phyloP scores from a whole-genome alignment of 164 flowering plant genomes.

The Sedum album region DNA sequence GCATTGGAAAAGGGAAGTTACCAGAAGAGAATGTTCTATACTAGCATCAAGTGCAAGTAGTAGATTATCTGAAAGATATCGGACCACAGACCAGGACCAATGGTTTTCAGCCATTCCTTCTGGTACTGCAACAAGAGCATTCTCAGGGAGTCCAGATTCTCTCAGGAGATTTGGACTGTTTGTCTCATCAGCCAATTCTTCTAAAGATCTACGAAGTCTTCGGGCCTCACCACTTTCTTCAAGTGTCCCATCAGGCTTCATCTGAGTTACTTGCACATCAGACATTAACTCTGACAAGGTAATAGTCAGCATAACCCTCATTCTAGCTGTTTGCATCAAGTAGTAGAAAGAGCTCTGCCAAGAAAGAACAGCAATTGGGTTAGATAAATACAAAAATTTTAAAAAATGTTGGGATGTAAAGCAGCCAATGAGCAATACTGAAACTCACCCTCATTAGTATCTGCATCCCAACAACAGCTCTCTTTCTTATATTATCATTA shows the following conservation, averaged over 20 bases:
- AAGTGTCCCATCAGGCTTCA: slow-evolving; percentile 85
- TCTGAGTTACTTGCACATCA: slow-evolving; percentile 95
- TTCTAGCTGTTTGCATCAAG: slow-evolving; percentile 77
- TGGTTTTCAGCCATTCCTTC: slow-evolving; percentile 46
- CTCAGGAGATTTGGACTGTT: slow-evolving; percentile 37
- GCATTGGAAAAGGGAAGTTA: slow-evolving; percentile 20
- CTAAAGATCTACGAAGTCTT: slow-evolving; percentile 75
- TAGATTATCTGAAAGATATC: slow-evolving; percentile 66
- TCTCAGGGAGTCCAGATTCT: slow-evolving; percentile 73
- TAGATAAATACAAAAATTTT: neutral
- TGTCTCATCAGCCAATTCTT: slow-evolving; percentile 78
- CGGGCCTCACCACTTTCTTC: slow-evolving; percentile 96
- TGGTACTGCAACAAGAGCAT: slow-evolving; percentile 43
- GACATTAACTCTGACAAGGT: slow-evolving; percentile 97
- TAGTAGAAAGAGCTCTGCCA: slow-evolving; percentile 89
- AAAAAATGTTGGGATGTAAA: neutral
- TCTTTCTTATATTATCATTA: slow-evolving; percentile 75
- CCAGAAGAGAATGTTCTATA: slow-evolving; percentile 91
- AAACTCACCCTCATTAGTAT: slow-evolving; percentile 78
- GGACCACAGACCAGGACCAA: slow-evolving; percentile 95
- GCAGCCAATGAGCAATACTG: neutral
- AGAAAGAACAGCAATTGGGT: slow-evolving; percentile 6
- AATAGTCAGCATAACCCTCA: slow-evolving; percentile 92
- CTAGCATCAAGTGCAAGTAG: slow-evolving; percentile 94
- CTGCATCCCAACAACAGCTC: slow-evolving; percentile 89